A percentile compares a stretch with the other conserved stretches of the same genome.
phyloP scores from a whole-genome alignment of 352 stramenopile genomes.

The Phytophthora pistaciae region DNA sequence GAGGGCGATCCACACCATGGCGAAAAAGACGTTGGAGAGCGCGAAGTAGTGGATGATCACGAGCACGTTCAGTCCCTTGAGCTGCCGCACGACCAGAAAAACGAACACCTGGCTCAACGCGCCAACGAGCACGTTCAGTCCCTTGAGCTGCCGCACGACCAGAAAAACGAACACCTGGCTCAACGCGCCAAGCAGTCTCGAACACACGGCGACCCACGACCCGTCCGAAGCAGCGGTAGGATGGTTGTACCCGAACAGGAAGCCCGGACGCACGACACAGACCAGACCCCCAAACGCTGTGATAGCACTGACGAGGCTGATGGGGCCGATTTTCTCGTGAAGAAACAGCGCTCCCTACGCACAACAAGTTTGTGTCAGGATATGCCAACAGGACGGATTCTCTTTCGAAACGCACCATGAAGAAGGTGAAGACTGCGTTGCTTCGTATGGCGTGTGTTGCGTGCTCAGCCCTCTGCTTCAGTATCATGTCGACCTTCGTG shows the following conservation, averaged over 20 bases:
- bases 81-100: too few relatives aligned
- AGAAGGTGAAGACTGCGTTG: constrained; percentile 66
- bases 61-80: constrained; percentile 51
- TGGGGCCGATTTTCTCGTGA: constrained; percentile 40
- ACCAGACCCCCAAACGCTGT: constrained; percentile 44
- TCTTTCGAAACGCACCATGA: constrained; percentile 50
- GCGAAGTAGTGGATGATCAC: constrained; percentile 65
- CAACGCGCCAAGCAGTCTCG: constrained; percentile 44
- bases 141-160: constrained; percentile 50
- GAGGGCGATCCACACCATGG: constrained; percentile 42
- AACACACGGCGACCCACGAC: constrained; percentile 37
- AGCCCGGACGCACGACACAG: constrained; percentile 48
- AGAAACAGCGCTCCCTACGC: constrained; percentile 21
- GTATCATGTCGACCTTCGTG: constrained; percentile 75
- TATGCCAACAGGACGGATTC: not conserved
- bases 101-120: too few relatives aligned
- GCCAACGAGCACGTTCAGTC: too few relatives aligned
- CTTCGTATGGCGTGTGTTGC: constrained; percentile 66
- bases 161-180: constrained; percentile 56
- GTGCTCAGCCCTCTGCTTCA: constrained; percentile 71
- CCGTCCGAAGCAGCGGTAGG: constrained; percentile 3
- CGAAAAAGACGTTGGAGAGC: constrained; percentile 41
- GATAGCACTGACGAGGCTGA: constrained; percentile 43
- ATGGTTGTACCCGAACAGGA: constrained; percentile 51
- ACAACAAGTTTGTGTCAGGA: not conserved